These are phyloP conservation scores for Pyricularia sp. DNA, from an alignment of 2,329 filamentous ascomycete genomes.

Conservation along the genomic window DNA sequence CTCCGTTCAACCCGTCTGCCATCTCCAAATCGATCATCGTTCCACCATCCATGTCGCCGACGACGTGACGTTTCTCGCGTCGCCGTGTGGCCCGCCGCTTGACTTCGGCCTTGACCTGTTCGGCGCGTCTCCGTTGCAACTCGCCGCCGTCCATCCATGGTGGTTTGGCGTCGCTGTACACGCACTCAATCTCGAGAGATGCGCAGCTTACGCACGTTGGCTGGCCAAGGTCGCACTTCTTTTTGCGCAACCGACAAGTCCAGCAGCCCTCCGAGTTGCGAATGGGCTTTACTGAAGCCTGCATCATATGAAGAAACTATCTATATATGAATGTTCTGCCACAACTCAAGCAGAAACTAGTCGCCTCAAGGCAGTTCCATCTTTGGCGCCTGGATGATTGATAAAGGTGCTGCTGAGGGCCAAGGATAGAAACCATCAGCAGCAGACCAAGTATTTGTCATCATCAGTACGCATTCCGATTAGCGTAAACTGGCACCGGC, in stretches of 20 bases:
- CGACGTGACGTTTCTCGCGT: slow-evolving; percentile 37
- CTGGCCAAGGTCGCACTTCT: slow-evolving; percentile 48
- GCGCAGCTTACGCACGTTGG: slow-evolving; percentile 42
- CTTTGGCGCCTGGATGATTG: not conserved
- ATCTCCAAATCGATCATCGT: slow-evolving; percentile 16
- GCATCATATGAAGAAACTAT: not conserved
- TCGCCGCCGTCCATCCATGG: slow-evolving; percentile 48
- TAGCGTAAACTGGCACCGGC: not conserved
- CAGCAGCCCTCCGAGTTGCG: slow-evolving; percentile 43
- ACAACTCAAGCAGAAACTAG: not conserved
- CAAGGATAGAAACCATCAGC: not conserved
- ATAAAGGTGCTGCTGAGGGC: not conserved
- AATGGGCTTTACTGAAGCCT: not conserved
- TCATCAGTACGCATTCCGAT: not conserved
- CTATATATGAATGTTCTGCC: not conserved
- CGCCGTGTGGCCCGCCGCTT: slow-evolving; percentile 42
- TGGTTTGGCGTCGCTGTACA: slow-evolving; percentile 41
- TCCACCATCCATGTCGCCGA: slow-evolving; percentile 24
- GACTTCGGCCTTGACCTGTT: slow-evolving; percentile 46
- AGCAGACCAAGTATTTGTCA: not conserved
- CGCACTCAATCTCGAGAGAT: slow-evolving; percentile 45
- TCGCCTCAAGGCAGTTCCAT: not conserved
- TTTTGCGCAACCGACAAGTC: slow-evolving; percentile 52
- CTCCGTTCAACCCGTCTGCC: slow-evolving; percentile 11
- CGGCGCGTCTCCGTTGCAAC: slow-evolving; percentile 39